phyloP scores from a whole-genome alignment of 163 green algal genomes.

The Chloromonas sp. region DNA sequence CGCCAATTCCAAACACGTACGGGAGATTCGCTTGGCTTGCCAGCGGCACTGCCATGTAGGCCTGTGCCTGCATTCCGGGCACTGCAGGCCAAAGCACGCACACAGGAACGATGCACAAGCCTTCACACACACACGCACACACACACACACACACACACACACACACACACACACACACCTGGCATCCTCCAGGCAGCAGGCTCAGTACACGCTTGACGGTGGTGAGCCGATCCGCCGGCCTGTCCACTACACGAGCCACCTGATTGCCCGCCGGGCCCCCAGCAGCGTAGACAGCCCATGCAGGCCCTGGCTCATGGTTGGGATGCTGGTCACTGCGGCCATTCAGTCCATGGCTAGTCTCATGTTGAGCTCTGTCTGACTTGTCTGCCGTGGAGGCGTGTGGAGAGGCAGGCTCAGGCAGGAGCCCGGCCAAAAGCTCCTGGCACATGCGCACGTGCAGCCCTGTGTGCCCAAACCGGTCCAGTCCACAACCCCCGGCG shows the following conservation, averaged over 20 bases:
- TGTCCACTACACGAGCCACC: background rate
- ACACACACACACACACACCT: background rate
- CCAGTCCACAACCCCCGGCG: background rate
- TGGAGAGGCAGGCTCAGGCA: background rate
- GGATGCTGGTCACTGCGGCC: no score
- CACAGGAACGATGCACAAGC: background rate
- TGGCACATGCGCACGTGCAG: background rate
- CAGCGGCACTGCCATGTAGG: no score
- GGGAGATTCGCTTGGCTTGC: no score
- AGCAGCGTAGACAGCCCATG: no score
- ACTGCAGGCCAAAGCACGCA: no score
- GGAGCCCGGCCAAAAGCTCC: background rate
- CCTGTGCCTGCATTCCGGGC: no score
- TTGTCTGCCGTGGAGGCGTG: no score
- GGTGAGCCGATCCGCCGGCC: background rate
- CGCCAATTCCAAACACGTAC: no score
- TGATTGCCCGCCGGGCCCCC: no score
- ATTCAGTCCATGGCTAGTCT: no score
- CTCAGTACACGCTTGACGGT: background rate
- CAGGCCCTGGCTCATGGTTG: no score
- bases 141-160: background rate
- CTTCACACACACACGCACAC: background rate
- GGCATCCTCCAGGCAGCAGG: background rate
- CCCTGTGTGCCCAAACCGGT: background rate
- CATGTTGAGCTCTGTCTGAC: no score